phyloP scores from a whole-genome alignment of 768 basidiomycete species.

The Rhodotorula taiwanensis region DNA sequence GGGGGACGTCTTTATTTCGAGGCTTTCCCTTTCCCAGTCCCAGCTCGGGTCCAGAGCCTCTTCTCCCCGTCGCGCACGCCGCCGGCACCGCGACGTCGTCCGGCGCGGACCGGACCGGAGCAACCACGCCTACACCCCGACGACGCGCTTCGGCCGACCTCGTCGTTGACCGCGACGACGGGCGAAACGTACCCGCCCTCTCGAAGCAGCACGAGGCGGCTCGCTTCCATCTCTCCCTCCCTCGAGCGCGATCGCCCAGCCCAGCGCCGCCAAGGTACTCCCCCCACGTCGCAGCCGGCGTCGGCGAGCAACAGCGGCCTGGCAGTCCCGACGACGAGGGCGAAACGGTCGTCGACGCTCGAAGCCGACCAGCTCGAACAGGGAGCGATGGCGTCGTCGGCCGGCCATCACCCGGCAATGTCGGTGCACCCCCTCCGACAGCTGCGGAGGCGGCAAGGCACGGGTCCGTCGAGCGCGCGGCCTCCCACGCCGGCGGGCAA shows the following conservation, averaged over 20 bases:
- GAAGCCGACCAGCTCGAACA: conserved; percentile 10
- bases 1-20: conserved; percentile 34
- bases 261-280: conserved; percentile 5
- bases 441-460: conserved; percentile 21
- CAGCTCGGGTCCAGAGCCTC: background rate
- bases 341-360: conserved; percentile 2
- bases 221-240: conserved; percentile 3
- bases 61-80: background rate
- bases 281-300: background rate
- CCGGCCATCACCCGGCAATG: too few species aligned
- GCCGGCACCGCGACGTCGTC: background rate
- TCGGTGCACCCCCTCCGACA: conserved; percentile 23
- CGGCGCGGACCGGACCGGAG: background rate
- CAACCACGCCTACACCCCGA: background rate
- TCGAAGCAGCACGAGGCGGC: background rate
- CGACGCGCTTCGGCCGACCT: background rate
- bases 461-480: conserved; percentile 23
- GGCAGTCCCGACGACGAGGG: background rate
- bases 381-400: background rate
- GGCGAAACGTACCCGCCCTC: background rate
- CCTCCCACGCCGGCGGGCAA: conserved; percentile 3
- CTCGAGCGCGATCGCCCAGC: too few species aligned
- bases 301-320: background rate
- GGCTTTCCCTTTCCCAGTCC: conserved; percentile 4
- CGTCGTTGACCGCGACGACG: background rate